These are phyloP conservation scores for Penicillium crystallinum DNA, from an alignment of 495 filamentous ascomycete genomes.

Conservation along the genomic window DNA sequence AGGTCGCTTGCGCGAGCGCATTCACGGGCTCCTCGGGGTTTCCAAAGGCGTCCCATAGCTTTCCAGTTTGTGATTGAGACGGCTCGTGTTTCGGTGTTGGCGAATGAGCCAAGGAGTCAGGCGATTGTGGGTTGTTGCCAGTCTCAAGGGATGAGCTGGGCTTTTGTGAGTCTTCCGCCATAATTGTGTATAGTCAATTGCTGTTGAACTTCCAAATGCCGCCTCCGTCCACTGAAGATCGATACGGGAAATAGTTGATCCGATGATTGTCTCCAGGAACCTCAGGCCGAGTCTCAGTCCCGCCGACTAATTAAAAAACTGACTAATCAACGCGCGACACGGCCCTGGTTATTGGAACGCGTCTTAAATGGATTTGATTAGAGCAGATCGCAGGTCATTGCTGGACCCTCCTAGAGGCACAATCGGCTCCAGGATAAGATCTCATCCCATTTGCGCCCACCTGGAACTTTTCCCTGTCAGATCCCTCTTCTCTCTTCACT, in stretches of 20 bases:
- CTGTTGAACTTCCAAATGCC: not conserved
- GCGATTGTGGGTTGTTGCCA: constrained; percentile 15
- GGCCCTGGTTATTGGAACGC: constrained; percentile 30
- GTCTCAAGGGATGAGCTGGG: constrained; percentile 9
- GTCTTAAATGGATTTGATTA: constrained; percentile 29
- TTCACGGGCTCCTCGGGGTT: constrained; percentile 48
- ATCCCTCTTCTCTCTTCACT: constrained; percentile 3
- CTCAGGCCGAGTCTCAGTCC: too few species aligned
- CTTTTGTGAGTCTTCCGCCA: constrained; percentile 55
- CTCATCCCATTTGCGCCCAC: not conserved
- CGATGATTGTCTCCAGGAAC: constrained; percentile 28
- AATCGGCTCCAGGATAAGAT: constrained; percentile 8
- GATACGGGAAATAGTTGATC: constrained; percentile 18
- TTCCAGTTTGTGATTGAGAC: constrained; percentile 44
- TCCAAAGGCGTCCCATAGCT: constrained; percentile 49
- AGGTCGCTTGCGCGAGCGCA: constrained; percentile 37
- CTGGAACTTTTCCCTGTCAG: not conserved
- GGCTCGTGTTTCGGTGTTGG: constrained; percentile 38
- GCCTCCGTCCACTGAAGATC: constrained; percentile 1
- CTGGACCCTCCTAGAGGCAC: constrained; percentile 13
- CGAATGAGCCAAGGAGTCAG: constrained; percentile 17
- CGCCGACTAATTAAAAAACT: constrained; percentile 1
- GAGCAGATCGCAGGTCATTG: constrained; percentile 13
- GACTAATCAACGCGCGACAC: constrained; percentile 24
- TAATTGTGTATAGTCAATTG: constrained; percentile 22